These are phyloP conservation scores for Bassia scoparia DNA, from an alignment of 148 eudicot species.

Conservation along the genomic window DNA sequence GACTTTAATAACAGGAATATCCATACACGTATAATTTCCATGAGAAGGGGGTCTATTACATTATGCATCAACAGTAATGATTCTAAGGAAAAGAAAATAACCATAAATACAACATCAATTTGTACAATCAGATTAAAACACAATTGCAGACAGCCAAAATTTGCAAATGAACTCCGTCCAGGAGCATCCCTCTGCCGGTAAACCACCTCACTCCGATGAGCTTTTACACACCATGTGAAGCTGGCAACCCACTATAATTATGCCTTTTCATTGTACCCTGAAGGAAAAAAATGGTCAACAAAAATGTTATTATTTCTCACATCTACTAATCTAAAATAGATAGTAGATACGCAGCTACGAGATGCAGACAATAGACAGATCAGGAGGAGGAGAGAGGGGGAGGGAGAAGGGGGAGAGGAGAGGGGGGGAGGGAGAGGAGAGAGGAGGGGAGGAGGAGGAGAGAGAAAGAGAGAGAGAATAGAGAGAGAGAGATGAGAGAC, in stretches of 20 bases:
- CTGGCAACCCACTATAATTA: conserved; percentile 62
- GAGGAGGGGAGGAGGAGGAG: no score
- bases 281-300: conserved; percentile 13
- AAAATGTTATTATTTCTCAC: neutral
- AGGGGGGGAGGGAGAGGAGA: no score
- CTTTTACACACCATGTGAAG: conserved; percentile 81
- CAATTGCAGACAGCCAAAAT: neutral
- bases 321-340: no score
- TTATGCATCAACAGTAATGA: neutral
- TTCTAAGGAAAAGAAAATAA: neutral
- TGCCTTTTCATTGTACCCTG: conserved; percentile 89
- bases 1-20: neutral
- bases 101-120: neutral
- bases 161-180: conserved; percentile 43
- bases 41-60: neutral
- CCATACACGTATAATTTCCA: neutral
- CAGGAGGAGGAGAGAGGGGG: no score
- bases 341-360: no score
- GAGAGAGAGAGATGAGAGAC: no score
- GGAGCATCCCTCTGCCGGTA: conserved; percentile 96
- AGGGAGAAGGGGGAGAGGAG: no score
- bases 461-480: no score
- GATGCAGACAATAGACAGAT: no score
- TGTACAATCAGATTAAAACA: neutral
- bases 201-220: conserved; percentile 86